phyloP scores from a whole-genome alignment of 2,329 filamentous ascomycete genomes.

The Penicillium capsulatum region DNA sequence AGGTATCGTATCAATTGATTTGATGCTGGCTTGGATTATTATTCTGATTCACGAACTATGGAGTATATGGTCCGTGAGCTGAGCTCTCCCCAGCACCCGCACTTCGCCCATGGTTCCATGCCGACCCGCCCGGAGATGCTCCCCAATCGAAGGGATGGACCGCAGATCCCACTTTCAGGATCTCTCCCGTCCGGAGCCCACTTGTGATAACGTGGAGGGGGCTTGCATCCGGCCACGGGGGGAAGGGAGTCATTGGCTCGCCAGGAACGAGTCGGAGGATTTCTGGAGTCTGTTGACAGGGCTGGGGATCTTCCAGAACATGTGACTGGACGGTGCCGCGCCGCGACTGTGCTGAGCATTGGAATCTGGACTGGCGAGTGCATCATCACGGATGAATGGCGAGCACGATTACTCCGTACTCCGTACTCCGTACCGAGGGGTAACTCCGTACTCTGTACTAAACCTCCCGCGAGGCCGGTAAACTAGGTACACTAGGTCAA shows the following conservation, averaged over 20 bases:
- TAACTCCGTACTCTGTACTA: too few species aligned
- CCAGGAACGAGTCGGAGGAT: conserved; percentile 9
- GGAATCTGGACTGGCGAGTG: conserved; percentile 17
- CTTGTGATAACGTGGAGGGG: conserved; percentile 21
- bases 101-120: conserved; percentile 9
- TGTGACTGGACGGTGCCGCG: conserved; percentile 10
- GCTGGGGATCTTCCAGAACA: conserved; percentile 5
- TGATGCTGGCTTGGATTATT: too few species aligned
- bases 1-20: too few species aligned
- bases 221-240: conserved; percentile 17
- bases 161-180: conserved; percentile 13
- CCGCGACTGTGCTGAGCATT: conserved; percentile 14
- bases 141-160: conserved; percentile 2
- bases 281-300: conserved; percentile 7
- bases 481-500: too few species aligned
- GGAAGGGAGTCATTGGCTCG: conserved; percentile 12
- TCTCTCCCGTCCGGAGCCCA: conserved; percentile 3
- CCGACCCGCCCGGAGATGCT: conserved; percentile 9
- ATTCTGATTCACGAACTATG: too few species aligned
- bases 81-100: too few species aligned
- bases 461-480: too few species aligned
- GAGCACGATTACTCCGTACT: too few species aligned
- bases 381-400: conserved; percentile 15
- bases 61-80: too few species aligned
- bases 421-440: too few species aligned